These are phyloP conservation scores for Cyberlindnera subsufficiens DNA, from an alignment of 805 yeast genomes.

Conservation along the genomic window DNA sequence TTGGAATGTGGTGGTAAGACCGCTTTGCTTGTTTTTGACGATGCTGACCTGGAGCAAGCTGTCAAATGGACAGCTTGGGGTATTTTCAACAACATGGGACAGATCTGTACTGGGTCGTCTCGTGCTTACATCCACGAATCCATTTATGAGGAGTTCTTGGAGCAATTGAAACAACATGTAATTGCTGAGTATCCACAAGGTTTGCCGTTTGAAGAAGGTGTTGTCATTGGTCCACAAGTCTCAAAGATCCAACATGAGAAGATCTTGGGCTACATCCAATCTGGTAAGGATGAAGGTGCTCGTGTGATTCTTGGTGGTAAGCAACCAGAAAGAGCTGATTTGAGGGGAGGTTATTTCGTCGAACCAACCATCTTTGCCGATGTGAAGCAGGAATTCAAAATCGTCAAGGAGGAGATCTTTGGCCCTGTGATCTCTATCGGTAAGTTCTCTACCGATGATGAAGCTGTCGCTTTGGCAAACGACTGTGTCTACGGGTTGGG, in stretches of 20 bases:
- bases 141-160: constrained; percentile 44
- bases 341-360: constrained; percentile 31
- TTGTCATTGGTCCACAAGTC: constrained; percentile 50
- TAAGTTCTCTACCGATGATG: constrained; percentile 37
- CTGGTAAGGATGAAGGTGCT: constrained; percentile 51
- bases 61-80: constrained; percentile 48
- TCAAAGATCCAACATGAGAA: constrained; percentile 43
- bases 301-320: constrained; percentile 41
- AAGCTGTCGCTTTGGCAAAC: constrained; percentile 38
- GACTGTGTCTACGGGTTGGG: constrained; percentile 41
- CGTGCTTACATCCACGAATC: constrained; percentile 52
- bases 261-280: constrained; percentile 38
- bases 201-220: constrained; percentile 36
- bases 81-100: constrained; percentile 57
- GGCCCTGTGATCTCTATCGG: constrained; percentile 46
- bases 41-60: constrained; percentile 41
- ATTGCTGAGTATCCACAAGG: constrained; percentile 36
- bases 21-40: constrained; percentile 41
- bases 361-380: constrained; percentile 45
- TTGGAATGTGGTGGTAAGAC: constrained; percentile 51
- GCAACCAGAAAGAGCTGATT: constrained; percentile 22
- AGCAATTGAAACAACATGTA: constrained; percentile 31
- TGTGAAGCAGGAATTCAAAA: constrained; percentile 33
- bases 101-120: constrained; percentile 61
- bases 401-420: constrained; percentile 43